phyloP scores from a whole-genome alignment of 345 rosid species.

The Raphanus sativus region DNA sequence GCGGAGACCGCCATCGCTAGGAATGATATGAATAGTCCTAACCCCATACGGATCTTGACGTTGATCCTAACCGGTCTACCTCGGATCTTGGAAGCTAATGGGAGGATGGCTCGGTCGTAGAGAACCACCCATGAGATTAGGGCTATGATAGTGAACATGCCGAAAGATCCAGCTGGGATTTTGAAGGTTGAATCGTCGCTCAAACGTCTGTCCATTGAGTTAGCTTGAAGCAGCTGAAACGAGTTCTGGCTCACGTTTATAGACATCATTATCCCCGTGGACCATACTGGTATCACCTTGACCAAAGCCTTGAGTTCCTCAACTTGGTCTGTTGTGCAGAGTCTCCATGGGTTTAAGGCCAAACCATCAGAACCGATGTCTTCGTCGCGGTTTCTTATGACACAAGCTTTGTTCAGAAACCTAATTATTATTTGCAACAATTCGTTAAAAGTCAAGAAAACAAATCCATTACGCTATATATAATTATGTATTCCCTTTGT shows the following conservation, averaged over 20 bases:
- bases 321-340: conserved; percentile 77
- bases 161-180: conserved; percentile 75
- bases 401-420: conserved; percentile 79
- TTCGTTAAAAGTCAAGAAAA: neutral
- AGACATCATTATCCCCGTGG: conserved; percentile 68
- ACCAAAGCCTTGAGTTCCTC: conserved; percentile 77
- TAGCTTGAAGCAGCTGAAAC: conserved; percentile 73
- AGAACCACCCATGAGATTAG: conserved; percentile 55
- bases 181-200: conserved; percentile 47
- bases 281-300: conserved; percentile 73
- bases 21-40: conserved; percentile 59
- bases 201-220: conserved; percentile 65
- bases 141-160: conserved; percentile 51
- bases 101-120: conserved; percentile 73
- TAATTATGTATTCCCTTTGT: neutral
- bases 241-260: conserved; percentile 63
- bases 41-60: conserved; percentile 67
- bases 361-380: conserved; percentile 60
- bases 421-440: conserved; percentile 36
- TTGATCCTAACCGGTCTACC: conserved; percentile 54
- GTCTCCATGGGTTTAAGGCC: conserved; percentile 64
- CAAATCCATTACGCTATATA: neutral
- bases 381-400: conserved; percentile 48
- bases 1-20: conserved; percentile 66
- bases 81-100: conserved; percentile 63